A percentile compares a stretch with the other conserved stretches of the same genome.
Evolutionary conservation across 768 basidiomycete genomes (phyloP).

Genomic region (Daedaleopsis nitida): DNA sequence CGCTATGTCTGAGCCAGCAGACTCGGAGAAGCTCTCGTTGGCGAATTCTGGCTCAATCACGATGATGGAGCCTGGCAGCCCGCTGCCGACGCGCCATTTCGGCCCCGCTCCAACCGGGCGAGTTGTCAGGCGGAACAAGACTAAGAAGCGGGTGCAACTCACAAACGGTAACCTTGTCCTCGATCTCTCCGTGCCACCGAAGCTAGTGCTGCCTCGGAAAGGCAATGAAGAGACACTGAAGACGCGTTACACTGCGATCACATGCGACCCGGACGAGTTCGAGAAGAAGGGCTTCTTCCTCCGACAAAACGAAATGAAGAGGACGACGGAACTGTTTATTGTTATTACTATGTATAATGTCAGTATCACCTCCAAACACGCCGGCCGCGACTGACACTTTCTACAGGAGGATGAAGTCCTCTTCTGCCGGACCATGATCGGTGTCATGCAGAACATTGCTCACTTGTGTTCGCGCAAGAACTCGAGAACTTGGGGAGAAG

Average conservation of each 20-base stretch:
- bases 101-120: conserved; percentile 86
- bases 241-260: conserved; percentile 85
- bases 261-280: conserved; percentile 93
- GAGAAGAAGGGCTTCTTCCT: conserved; percentile 81
- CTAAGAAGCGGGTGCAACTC: conserved; percentile 78
- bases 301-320: conserved; percentile 76
- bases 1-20: conserved; percentile 15
- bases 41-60: conserved; percentile 11
- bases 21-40: conserved; percentile 23
- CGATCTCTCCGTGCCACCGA: conserved; percentile 81
- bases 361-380: conserved; percentile 32
- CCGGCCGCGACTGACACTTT: conserved; percentile 8
- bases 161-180: conserved; percentile 90
- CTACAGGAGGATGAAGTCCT: conserved; percentile 82
- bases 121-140: conserved; percentile 69
- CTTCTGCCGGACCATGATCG: conserved; percentile 91
- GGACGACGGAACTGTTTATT: conserved; percentile 89
- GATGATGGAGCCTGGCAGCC: conserved; percentile 33
- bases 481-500: conserved; percentile 93
- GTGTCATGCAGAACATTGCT: conserved; percentile 88
- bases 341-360: conserved; percentile 98
- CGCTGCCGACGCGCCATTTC: conserved; percentile 75
- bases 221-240: conserved; percentile 74
- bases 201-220: conserved; percentile 72
- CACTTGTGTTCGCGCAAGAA: conserved; percentile 84